Percentiles rank a stretch among this genome's conserved stretches.
These are phyloP conservation scores for Diaporthe amygdali DNA, from an alignment of 2,329 filamentous ascomycete genomes.

Conservation along the genomic window DNA sequence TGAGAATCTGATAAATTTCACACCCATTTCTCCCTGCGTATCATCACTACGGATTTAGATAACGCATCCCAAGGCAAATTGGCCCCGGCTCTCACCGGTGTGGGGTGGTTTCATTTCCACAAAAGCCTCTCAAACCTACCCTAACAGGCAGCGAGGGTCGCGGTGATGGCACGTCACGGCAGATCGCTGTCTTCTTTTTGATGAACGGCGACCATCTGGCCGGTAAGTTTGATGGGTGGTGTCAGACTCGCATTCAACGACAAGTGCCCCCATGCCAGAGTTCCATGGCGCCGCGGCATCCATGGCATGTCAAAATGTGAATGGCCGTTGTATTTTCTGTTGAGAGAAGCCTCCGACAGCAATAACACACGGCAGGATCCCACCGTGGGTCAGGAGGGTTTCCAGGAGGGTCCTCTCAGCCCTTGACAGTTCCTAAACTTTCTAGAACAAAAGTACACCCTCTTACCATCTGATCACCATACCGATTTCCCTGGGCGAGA, in stretches of 20 bases:
- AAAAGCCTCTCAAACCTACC: background rate
- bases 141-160: background rate
- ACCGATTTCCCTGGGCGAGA: background rate
- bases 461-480: background rate
- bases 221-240: background rate
- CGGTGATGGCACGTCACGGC: background rate
- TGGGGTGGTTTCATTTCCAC: slow-evolving; percentile 25
- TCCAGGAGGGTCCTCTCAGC: background rate
- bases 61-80: slow-evolving; percentile 22
- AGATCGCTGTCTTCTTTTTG: slow-evolving; percentile 15
- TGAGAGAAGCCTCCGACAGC: background rate
- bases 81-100: slow-evolving; percentile 24
- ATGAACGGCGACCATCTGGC: background rate
- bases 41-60: slow-evolving; percentile 12
- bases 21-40: background rate
- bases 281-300: background rate
- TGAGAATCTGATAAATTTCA: slow-evolving; percentile 12
- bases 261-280: background rate
- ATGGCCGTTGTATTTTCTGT: background rate
- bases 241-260: background rate
- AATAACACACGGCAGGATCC: background rate
- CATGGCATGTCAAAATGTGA: background rate
- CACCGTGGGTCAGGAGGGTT: background rate
- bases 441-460: slow-evolving; percentile 17
- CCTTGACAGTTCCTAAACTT: slow-evolving; percentile 3